These are phyloP conservation scores for Bipolaris bicolor DNA, from an alignment of 2,329 filamentous ascomycete species.

Conservation along the genomic window DNA sequence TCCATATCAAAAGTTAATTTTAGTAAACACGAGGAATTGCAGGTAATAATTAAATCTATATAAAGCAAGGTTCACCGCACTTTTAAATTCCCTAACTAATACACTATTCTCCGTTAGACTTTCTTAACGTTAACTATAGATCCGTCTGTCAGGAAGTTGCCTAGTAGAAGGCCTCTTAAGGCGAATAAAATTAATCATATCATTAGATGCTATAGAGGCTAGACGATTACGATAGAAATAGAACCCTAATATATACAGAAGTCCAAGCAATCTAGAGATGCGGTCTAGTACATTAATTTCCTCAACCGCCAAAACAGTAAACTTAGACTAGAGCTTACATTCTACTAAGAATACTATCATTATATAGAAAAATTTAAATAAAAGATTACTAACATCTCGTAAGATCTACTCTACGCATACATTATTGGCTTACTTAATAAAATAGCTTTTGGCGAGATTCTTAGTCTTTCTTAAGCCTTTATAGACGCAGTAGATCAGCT, in stretches of 20 bases:
- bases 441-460: conserved; percentile 14
- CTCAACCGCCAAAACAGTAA: conserved; percentile 16
- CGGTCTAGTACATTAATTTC: conserved; percentile 13
- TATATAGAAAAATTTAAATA: conserved; percentile 17
- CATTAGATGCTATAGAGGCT: conserved; percentile 16
- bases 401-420: conserved; percentile 20
- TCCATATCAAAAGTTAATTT: conserved; percentile 8
- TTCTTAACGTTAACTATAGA: conserved; percentile 4
- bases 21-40: neutral
- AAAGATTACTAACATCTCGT: conserved; percentile 8
- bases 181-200: conserved; percentile 22
- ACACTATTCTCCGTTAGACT: too few species aligned
- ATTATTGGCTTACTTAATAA: conserved; percentile 17
- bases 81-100: too few species aligned
- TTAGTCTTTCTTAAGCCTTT: conserved; percentile 10
- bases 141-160: neutral
- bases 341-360: conserved; percentile 19
- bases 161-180: conserved; percentile 8
- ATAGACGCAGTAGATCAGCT: conserved; percentile 11
- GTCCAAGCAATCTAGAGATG: conserved; percentile 14
- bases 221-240: conserved; percentile 20
- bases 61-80: conserved; percentile 1
- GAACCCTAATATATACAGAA: conserved; percentile 16
- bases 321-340: conserved; percentile 20
- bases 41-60: neutral